A percentile compares a stretch with the other conserved stretches of the same genome.
These are phyloP conservation scores for Saturnispora serradocipensis DNA, from an alignment of 805 yeast genomes.

Conservation along the genomic window DNA sequence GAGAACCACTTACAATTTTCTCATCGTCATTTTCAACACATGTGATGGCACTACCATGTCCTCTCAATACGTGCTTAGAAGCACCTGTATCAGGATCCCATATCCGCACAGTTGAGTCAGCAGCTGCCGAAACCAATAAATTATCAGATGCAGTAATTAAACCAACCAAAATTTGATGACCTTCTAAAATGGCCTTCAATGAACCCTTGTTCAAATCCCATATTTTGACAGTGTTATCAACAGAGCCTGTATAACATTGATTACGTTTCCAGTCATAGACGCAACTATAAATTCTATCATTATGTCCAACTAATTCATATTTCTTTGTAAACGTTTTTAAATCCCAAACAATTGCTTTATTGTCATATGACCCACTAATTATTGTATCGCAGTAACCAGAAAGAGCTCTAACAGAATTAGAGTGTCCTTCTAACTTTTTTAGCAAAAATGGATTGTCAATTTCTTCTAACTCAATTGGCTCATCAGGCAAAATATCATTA, in stretches of 20 bases:
- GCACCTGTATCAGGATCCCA: slow-evolving; percentile 84
- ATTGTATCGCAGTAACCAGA: slow-evolving; percentile 78
- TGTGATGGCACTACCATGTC: slow-evolving; percentile 82
- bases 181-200: slow-evolving; percentile 61
- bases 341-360: slow-evolving; percentile 89
- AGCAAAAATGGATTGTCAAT: slow-evolving; percentile 53
- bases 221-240: slow-evolving; percentile 79
- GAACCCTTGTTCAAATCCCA: slow-evolving; percentile 84
- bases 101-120: slow-evolving; percentile 82
- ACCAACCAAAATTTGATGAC: slow-evolving; percentile 88
- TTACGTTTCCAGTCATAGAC: slow-evolving; percentile 67
- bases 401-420: slow-evolving; percentile 76
- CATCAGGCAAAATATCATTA: slow-evolving; percentile 29
- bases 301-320: slow-evolving; percentile 72
- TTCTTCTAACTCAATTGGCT: slow-evolving; percentile 31
- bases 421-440: slow-evolving; percentile 64
- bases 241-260: slow-evolving; percentile 82
- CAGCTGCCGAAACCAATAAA: slow-evolving; percentile 86
- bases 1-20: slow-evolving; percentile 81
- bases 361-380: slow-evolving; percentile 86
- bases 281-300: slow-evolving; percentile 82
- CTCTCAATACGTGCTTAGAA: slow-evolving; percentile 59
- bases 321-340: slow-evolving; percentile 63
- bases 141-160: slow-evolving; percentile 68
- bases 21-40: slow-evolving; percentile 87